Evolutionary conservation across 108 stramenopile species (phyloP).

Genomic region (Cyclotella choctawhatcheeana): DNA sequence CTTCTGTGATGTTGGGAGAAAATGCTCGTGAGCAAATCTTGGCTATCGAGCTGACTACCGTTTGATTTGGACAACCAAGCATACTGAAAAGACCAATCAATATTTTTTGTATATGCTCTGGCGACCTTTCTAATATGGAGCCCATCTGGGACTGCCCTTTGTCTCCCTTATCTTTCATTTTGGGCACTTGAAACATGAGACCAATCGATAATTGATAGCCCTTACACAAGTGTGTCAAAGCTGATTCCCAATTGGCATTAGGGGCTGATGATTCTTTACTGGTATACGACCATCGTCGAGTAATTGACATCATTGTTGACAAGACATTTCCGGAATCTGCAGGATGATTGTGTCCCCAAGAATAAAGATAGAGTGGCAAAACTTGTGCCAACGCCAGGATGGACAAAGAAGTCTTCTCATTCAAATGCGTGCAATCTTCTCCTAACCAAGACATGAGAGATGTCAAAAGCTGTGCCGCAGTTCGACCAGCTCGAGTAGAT

Average conservation of each 20-base stretch:
- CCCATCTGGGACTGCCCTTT: constrained; percentile 11
- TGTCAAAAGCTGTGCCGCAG: constrained; percentile 32
- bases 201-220: constrained; percentile 32
- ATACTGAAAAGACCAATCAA: constrained; percentile 57
- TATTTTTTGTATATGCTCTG: constrained; percentile 54
- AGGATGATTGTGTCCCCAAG: constrained; percentile 43
- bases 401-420: constrained; percentile 12
- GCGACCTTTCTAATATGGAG: constrained; percentile 64
- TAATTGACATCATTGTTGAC: constrained; percentile 33
- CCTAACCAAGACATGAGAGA: constrained; percentile 28
- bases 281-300: constrained; percentile 28
- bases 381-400: constrained; percentile 41
- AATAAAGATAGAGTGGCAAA: constrained; percentile 41
- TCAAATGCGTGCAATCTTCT: constrained; percentile 5
- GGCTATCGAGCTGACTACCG: constrained; percentile 38
- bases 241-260: neutral
- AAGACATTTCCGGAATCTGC: constrained; percentile 40
- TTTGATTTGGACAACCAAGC: constrained; percentile 48
- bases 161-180: constrained; percentile 7
- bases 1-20: neutral
- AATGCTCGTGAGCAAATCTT: constrained; percentile 49
- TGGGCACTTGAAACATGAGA: constrained; percentile 9
- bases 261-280: neutral
- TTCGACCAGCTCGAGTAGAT: constrained; percentile 29
- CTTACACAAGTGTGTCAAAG: constrained; percentile 33